These are phyloP conservation scores for Diplodia intermedia DNA, from an alignment of 2,329 filamentous ascomycete species.

Conservation along the genomic window DNA sequence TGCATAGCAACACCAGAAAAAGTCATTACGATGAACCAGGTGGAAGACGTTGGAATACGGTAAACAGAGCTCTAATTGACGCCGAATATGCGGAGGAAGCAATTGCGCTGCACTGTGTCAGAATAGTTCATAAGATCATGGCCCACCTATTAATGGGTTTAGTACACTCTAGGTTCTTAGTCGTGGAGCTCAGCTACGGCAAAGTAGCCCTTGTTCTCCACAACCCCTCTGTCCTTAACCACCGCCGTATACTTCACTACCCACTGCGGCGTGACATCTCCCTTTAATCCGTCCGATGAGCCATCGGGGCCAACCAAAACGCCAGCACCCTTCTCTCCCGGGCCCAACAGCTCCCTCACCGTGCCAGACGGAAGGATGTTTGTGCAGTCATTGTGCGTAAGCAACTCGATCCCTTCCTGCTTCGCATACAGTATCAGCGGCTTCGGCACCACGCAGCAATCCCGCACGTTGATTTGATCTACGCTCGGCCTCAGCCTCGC, in stretches of 20 bases:
- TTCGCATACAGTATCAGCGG: conserved; percentile 86
- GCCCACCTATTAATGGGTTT: background rate
- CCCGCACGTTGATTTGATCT: conserved; percentile 93
- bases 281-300: conserved; percentile 67
- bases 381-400: conserved; percentile 93
- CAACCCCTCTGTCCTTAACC: conserved; percentile 89
- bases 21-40: background rate
- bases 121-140: background rate
- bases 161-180: background rate
- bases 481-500: conserved; percentile 78
- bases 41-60: background rate
- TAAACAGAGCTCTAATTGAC: background rate
- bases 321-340: conserved; percentile 73
- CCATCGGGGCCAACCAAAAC: conserved; percentile 70
- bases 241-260: conserved; percentile 98
- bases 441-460: conserved; percentile 95
- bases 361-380: conserved; percentile 89
- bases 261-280: conserved; percentile 87
- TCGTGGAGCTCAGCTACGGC: conserved; percentile 76
- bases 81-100: background rate
- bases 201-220: conserved; percentile 99
- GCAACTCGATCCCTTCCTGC: conserved; percentile 79
- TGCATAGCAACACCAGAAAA: background rate
- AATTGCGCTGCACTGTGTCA: background rate
- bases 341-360: conserved; percentile 80